Evolutionary conservation across 2,329 filamentous ascomycete genomes (phyloP).

Genomic region (Colletotrichum sp.): DNA sequence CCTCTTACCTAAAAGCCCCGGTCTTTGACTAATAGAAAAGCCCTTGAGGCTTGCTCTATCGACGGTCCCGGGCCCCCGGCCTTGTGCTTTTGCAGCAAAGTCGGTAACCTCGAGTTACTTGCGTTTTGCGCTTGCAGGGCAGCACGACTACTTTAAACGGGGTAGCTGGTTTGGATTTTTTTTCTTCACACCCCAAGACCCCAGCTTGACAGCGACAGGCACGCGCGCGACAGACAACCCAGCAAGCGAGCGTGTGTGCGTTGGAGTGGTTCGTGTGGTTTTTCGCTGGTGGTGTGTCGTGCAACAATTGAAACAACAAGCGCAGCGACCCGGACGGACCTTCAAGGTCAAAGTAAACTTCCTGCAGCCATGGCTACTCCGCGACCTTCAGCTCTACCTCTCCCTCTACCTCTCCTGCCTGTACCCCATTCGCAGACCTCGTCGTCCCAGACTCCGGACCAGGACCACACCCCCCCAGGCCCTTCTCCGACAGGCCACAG

Average conservation of each 20-base stretch:
- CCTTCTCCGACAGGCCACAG: constrained; percentile 28
- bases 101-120: neutral
- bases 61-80: constrained; percentile 9
- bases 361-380: constrained; percentile 18
- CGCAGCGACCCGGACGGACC: constrained; percentile 18
- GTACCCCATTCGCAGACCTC: constrained; percentile 8
- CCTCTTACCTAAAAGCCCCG: constrained; percentile 51
- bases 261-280: neutral
- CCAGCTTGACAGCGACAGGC: neutral
- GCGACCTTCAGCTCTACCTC: neutral
- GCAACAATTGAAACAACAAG: constrained; percentile 21
- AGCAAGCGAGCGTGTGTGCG: neutral
- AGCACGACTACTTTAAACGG: neutral
- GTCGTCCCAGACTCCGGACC: constrained; percentile 21
- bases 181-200: neutral
- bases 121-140: neutral
- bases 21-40: constrained; percentile 54
- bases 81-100: constrained; percentile 15
- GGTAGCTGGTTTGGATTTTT: neutral
- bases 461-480: constrained; percentile 40
- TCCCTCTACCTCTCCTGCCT: neutral
- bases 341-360: constrained; percentile 18
- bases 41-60: constrained; percentile 14
- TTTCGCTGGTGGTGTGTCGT: constrained; percentile 6
- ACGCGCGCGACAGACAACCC: neutral